Conservation (phyloP, 306 rosid species). For the Malus domestica region DNA sequence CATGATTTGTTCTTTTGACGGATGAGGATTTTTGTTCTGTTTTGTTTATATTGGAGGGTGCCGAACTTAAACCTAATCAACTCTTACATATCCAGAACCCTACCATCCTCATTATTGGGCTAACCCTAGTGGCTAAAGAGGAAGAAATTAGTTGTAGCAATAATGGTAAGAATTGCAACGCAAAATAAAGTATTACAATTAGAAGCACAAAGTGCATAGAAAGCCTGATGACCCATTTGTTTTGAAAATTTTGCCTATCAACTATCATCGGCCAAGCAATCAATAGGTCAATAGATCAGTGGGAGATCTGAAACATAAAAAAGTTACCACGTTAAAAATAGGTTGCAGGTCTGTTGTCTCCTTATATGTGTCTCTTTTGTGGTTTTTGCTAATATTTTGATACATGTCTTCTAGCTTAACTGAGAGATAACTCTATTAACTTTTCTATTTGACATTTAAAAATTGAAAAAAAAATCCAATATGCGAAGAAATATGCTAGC, state of each 20-base stretch:
- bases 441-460: too few relatives aligned
- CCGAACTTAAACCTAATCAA: neutral
- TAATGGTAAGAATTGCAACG: neutral
- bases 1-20: slow-evolving; percentile 1
- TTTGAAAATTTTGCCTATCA: neutral
- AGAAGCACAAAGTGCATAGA: neutral
- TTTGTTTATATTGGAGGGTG: neutral
- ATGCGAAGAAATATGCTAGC: too few relatives aligned
- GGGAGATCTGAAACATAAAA: neutral
- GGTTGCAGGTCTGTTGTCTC: too few relatives aligned
- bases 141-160: neutral
- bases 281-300: neutral
- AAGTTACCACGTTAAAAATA: too few relatives aligned
- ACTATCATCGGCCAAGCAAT: neutral
- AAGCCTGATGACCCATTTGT: neutral
- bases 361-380: too few relatives aligned
- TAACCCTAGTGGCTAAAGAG: neutral
- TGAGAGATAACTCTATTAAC: too few relatives aligned
- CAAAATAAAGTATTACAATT: too few relatives aligned
- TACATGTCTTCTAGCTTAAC: too few relatives aligned
- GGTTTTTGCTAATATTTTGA: too few relatives aligned
- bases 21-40: too few relatives aligned
- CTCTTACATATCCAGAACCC: neutral
- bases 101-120: neutral
- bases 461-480: too few relatives aligned